Percentiles rank a stretch among this genome's conserved stretches.
Conservation (phyloP, 345 rosid genomes). For the Pistacia vera region DNA sequence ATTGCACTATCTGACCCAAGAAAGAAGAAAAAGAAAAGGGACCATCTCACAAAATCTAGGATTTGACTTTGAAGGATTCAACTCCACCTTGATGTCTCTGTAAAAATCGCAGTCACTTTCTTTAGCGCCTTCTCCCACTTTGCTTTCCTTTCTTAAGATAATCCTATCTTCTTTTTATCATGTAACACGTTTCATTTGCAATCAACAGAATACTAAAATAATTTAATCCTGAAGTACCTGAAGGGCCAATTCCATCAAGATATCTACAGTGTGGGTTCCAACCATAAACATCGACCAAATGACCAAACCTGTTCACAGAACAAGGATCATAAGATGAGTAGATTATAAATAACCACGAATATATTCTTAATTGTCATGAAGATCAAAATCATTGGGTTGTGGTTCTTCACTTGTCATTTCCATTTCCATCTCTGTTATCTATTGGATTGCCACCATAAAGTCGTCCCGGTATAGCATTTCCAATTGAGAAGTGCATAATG, state of each 20-base stretch:
- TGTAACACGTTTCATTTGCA: background rate
- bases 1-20: conserved; percentile 21
- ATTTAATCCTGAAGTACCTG: conserved; percentile 55
- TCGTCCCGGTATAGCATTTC: conserved; percentile 96
- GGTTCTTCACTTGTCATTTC: conserved; percentile 81
- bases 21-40: too few species aligned
- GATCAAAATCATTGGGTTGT: conserved; percentile 21
- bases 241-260: conserved; percentile 88
- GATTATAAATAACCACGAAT: background rate
- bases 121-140: conserved; percentile 35
- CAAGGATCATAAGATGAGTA: background rate
- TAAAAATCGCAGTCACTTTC: conserved; percentile 20
- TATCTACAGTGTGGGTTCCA: conserved; percentile 97
- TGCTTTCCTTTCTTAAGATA: conserved; percentile 12
- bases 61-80: conserved; percentile 25
- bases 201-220: conserved; percentile 5
- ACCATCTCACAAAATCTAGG: conserved; percentile 16
- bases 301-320: conserved; percentile 69
- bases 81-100: conserved; percentile 14
- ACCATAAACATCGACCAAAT: conserved; percentile 78
- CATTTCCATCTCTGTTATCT: conserved; percentile 80
- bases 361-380: background rate
- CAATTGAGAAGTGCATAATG: conserved; percentile 98
- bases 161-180: conserved; percentile 23
- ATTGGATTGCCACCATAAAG: conserved; percentile 87